A percentile compares a stretch with the other conserved stretches of the same genome.
Conservation (phyloP, 768 basidiomycete genomes). For the Panellus pusillus region DNA sequence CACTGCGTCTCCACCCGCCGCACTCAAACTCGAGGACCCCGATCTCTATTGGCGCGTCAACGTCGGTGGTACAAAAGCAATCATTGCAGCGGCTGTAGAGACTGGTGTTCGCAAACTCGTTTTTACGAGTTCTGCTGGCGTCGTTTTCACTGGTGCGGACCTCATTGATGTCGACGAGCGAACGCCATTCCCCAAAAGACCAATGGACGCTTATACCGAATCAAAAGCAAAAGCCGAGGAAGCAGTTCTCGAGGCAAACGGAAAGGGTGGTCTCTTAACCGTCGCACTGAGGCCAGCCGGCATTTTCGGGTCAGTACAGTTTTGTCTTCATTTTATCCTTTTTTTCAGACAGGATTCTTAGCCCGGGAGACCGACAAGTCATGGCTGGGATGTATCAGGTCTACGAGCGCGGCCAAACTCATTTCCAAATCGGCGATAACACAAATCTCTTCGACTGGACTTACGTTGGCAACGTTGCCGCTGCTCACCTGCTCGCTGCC, state of each 20-base stretch:
- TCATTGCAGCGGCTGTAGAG: conserved; percentile 79
- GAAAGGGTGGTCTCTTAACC: conserved; percentile 78
- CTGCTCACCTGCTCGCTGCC: conserved; percentile 90
- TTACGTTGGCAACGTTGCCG: conserved; percentile 93
- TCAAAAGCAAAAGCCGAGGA: conserved; percentile 90
- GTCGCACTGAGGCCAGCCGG: conserved; percentile 91
- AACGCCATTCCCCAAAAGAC: conserved; percentile 65
- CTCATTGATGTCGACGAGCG: conserved; percentile 89
- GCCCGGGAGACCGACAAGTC: conserved; percentile 89
- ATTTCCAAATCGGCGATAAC: conserved; percentile 93
- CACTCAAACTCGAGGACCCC: conserved; percentile 48
- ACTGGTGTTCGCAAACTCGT: conserved; percentile 82
- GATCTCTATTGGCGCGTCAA: conserved; percentile 90
- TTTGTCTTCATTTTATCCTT: background rate
- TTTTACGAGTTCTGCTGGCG: conserved; percentile 91
- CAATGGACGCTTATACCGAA: conserved; percentile 90
- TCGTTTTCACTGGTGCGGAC: conserved; percentile 82
- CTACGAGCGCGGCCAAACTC: conserved; percentile 78
- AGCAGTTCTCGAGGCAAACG: conserved; percentile 83
- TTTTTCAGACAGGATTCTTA: conserved; percentile 30
- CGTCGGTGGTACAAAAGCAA: conserved; percentile 83
- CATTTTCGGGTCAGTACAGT: conserved; percentile 80
- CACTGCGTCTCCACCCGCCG: conserved; percentile 83
- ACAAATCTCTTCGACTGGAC: conserved; percentile 95
- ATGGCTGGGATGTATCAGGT: conserved; percentile 79